phyloP scores from a whole-genome alignment of 2,329 filamentous ascomycete species.

The Alternaria angustiovoidea region DNA sequence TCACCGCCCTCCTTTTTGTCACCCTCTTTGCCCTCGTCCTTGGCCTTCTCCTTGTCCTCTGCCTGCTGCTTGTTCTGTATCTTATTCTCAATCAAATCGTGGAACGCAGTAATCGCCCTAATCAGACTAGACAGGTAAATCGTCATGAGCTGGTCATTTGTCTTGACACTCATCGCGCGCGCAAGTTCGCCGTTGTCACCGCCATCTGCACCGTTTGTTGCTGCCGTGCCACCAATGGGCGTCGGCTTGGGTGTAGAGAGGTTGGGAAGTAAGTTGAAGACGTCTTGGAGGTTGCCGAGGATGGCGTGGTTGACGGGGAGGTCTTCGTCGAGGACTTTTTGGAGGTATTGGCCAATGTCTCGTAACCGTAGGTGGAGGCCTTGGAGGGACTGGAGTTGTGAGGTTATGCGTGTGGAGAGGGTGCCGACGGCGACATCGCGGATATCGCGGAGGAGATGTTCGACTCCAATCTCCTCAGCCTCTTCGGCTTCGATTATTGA shows the following conservation, averaged over 20 bases:
- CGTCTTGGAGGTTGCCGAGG: constrained; percentile 96
- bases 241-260: constrained; percentile 80
- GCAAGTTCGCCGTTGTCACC: constrained; percentile 82
- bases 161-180: constrained; percentile 98
- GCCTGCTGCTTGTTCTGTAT: constrained; percentile 98
- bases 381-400: constrained; percentile 96
- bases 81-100: constrained; percentile 99
- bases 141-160: constrained; percentile 97
- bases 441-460: constrained; percentile 96
- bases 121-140: constrained; percentile 98
- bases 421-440: constrained; percentile 97
- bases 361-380: constrained; percentile 92
- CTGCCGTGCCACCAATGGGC: constrained; percentile 53
- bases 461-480: constrained; percentile 97
- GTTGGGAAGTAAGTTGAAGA: constrained; percentile 98
- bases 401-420: constrained; percentile 94
- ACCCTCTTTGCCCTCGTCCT: constrained; percentile 67
- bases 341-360: constrained; percentile 93
- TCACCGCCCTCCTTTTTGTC: constrained; percentile 68
- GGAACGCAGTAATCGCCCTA: constrained; percentile 96
- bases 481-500: constrained; percentile 99
- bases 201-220: constrained; percentile 42
- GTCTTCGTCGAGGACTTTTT: constrained; percentile 92
- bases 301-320: constrained; percentile 97
- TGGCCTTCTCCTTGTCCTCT: constrained; percentile 86